Conservation (phyloP, 2,329 filamentous ascomycete genomes). For the Daldinia sp. region DNA sequence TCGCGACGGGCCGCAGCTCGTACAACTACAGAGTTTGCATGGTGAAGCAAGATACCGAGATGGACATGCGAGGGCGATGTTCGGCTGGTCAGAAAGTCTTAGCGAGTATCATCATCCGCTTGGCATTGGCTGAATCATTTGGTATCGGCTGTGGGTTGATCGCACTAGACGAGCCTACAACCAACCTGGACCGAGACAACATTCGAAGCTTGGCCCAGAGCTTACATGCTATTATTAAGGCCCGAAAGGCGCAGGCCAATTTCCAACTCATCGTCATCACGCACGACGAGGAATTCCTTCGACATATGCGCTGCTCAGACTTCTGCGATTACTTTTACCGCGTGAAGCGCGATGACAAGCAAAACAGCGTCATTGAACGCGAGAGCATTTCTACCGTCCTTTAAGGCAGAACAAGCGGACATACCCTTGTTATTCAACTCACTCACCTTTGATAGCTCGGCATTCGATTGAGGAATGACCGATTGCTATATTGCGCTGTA, state of each 20-base stretch:
- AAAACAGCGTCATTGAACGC: slow-evolving; percentile 88
- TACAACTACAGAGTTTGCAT: slow-evolving; percentile 99
- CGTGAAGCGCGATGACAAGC: slow-evolving; percentile 82
- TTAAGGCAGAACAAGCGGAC: slow-evolving; percentile 38
- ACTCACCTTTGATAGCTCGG: background rate
- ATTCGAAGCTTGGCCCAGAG: slow-evolving; percentile 89
- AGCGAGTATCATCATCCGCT: slow-evolving; percentile 95
- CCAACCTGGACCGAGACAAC: slow-evolving; percentile 95
- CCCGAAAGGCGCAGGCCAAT: slow-evolving; percentile 86
- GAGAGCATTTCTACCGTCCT: slow-evolving; percentile 68
- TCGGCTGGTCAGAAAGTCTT: slow-evolving; percentile 97
- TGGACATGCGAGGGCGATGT: slow-evolving; percentile 99
- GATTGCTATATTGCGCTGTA: background rate
- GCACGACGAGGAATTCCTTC: slow-evolving; percentile 95
- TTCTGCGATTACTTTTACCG: slow-evolving; percentile 94
- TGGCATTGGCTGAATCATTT: slow-evolving; percentile 96
- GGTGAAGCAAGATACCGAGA: slow-evolving; percentile 96
- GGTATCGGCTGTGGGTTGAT: slow-evolving; percentile 96
- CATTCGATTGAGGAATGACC: background rate
- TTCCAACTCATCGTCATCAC: slow-evolving; percentile 99
- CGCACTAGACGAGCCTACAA: slow-evolving; percentile 96
- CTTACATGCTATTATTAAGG: slow-evolving; percentile 86
- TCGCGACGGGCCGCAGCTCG: slow-evolving; percentile 76
- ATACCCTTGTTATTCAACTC: background rate
- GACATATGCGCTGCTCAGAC: slow-evolving; percentile 92